phyloP scores from a whole-genome alignment of 306 rosid species.

The Arachis stenosperma region DNA sequence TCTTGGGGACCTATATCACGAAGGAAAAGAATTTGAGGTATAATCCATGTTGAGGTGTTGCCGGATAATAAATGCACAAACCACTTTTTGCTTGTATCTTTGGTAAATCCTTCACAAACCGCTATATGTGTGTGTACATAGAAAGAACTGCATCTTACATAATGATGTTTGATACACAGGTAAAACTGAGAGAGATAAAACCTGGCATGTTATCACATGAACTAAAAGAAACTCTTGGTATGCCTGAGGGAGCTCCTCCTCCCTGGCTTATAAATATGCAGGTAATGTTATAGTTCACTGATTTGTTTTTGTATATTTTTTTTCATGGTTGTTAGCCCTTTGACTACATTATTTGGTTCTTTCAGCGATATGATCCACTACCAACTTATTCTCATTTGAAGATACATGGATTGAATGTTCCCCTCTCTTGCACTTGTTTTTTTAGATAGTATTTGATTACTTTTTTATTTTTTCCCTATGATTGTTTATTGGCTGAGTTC shows the following conservation, averaged over 20 bases:
- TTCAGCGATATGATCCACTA: constrained; percentile 96
- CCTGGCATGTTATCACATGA: constrained; percentile 95
- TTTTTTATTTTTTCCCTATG: background rate
- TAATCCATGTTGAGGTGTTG: constrained; percentile 2
- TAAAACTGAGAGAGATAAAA: constrained; percentile 97
- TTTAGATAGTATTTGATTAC: background rate
- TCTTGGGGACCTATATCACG: constrained; percentile 93
- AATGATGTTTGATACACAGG: constrained; percentile 54
- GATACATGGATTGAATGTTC: constrained; percentile 95
- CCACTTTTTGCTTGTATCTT: background rate
- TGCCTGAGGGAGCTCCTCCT: constrained; percentile 99
- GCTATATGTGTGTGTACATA: background rate
- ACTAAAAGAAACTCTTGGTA: constrained; percentile 97
- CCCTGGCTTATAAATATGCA: constrained; percentile 99
- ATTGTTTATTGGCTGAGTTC: constrained; percentile 18
- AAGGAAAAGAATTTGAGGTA: constrained; percentile 99
- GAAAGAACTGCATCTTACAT: background rate
- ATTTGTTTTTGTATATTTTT: constrained; percentile 21
- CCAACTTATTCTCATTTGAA: constrained; percentile 96
- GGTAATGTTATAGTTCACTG: constrained; percentile 50
- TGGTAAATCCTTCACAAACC: constrained; percentile 14
- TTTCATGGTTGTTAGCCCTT: constrained; percentile 25
- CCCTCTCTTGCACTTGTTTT: constrained; percentile 48
- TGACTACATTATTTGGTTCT: constrained; percentile 25
- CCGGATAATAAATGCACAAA: background rate